A percentile compares a stretch with the other conserved stretches of the same genome.
Evolutionary conservation across 768 basidiomycete genomes (phyloP).

Genomic region (Podaxis rugospora): DNA sequence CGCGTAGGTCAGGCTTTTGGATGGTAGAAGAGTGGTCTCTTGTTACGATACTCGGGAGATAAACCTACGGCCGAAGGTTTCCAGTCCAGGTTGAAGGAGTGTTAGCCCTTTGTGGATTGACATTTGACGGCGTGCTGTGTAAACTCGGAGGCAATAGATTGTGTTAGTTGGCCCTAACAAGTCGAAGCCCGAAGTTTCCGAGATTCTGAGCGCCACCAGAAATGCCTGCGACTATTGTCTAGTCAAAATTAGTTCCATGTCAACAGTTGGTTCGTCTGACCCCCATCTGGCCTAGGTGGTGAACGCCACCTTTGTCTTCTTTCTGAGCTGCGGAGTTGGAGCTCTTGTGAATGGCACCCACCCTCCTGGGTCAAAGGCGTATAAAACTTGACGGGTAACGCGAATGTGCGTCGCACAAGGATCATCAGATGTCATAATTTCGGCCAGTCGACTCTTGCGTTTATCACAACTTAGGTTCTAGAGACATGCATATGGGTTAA

Average conservation of each 20-base stretch:
- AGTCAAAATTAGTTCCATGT: not conserved
- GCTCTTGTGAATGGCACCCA: not conserved
- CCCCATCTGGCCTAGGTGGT: not conserved
- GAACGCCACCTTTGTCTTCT: not conserved
- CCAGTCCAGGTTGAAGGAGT: not conserved
- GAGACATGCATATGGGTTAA: not conserved
- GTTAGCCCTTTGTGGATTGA: not conserved
- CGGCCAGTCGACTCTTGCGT: not conserved
- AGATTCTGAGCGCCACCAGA: not conserved
- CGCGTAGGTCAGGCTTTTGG: not conserved
- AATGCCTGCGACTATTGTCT: not conserved
- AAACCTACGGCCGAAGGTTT: not conserved
- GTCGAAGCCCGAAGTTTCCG: not conserved
- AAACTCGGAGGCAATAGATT: not conserved
- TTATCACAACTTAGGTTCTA: not conserved
- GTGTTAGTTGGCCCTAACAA: not conserved
- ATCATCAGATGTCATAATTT: slow-evolving; percentile 5
- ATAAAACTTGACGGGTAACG: not conserved
- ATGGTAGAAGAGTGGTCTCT: not conserved
- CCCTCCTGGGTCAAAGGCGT: not conserved
- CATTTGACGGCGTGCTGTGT: not conserved
- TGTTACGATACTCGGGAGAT: not conserved
- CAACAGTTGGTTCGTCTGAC: not conserved
- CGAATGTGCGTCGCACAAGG: not conserved
- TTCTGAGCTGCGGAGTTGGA: not conserved